Conservation (phyloP, 1,284 basidiomycete species). For the Stereum hirsutum region DNA sequence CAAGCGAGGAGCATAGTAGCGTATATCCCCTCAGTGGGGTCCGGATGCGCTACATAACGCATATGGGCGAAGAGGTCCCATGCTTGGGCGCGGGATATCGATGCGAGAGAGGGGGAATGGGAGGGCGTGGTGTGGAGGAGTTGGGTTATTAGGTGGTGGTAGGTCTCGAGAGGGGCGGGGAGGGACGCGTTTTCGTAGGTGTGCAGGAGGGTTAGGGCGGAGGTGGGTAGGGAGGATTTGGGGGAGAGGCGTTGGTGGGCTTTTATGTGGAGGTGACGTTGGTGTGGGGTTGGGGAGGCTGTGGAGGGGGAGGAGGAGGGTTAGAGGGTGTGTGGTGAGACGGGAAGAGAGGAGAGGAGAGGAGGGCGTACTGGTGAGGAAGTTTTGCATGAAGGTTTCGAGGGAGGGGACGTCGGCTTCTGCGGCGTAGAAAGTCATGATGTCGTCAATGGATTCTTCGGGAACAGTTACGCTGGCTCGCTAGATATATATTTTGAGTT, state of each 20-base stretch:
- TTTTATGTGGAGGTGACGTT: conserved; percentile 63
- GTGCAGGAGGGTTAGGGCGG: conserved; percentile 54
- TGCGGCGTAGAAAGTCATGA: conserved; percentile 41
- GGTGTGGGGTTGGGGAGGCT: conserved; percentile 41
- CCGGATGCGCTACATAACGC: conserved; percentile 88
- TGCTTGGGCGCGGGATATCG: conserved; percentile 59
- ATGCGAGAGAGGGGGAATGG: too few species aligned
- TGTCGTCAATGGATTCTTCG: conserved; percentile 30
- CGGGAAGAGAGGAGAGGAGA: not conserved
- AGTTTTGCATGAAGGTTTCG: conserved; percentile 35
- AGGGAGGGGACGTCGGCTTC: conserved; percentile 34
- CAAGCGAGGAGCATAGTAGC: conserved; percentile 87
- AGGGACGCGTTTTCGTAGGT: conserved; percentile 49
- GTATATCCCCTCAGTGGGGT: conserved; percentile 71
- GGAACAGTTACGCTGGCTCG: conserved; percentile 28
- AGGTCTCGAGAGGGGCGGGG: conserved; percentile 55
- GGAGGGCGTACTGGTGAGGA: conserved; percentile 29
- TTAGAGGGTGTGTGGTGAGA: too few species aligned
- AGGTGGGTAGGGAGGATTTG: conserved; percentile 34
- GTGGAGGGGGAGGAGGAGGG: too few species aligned
- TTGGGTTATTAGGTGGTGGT: conserved; percentile 50
- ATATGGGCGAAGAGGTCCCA: conserved; percentile 96
- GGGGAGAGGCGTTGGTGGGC: conserved; percentile 39
- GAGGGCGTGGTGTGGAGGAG: conserved; percentile 47
- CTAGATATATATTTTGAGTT: conserved; percentile 16